Base-by-base conservation (phyloP, 352 stramenopile species). In the Pythium myriotylum region DNA sequence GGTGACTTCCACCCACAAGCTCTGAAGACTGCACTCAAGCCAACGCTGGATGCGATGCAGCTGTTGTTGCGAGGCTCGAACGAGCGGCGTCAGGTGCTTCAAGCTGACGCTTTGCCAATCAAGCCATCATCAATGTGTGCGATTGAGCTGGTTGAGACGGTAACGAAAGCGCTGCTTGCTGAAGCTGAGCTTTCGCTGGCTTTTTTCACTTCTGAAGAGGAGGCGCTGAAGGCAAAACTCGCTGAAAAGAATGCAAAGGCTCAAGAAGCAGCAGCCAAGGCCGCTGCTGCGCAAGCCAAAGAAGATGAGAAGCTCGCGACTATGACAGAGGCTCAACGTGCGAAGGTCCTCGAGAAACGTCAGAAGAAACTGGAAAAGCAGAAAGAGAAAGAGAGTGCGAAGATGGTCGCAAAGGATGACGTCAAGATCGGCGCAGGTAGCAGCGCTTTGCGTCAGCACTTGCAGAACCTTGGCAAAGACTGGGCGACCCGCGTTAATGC, bases 221-320 rank as follows among this genome's bases (percentile, higher is more conserved):
- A 76, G 14, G 62, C 75, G 65, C 62, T 91, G 17, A 84, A 86
- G 68, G 65, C 59, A 22, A 75, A 77, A 32, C 29, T 77, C 22
- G 74, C 74, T 0, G 79, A 91, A 59, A 86, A 85, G 62, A 74
- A 74, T 33, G 77, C 73, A 26, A 83, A 85, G 51, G 81, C 82
- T 2, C 73, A 90, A 51, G 77, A 90, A 39, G 83, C 82, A 14
- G 79, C 80, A 19, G 75, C 77, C 35, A 90, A 91, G 65, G 82
- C 84, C 27, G 86, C 80, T 0, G 83, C 81, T 17, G 86, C 86
- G 3, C 75, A 77, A 27, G 79, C 84, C 12, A 94, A 94, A 52
- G 86, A 94, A 52, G 84, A 94, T 59, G 86, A 88, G 49, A 93
- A 92, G 67, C 74, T 95, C 16, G 81, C 83, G 8, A 75, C 71